Evolutionary conservation across 2,329 filamentous ascomycete species (phyloP).

Genomic region (Colletotrichum sp.): DNA sequence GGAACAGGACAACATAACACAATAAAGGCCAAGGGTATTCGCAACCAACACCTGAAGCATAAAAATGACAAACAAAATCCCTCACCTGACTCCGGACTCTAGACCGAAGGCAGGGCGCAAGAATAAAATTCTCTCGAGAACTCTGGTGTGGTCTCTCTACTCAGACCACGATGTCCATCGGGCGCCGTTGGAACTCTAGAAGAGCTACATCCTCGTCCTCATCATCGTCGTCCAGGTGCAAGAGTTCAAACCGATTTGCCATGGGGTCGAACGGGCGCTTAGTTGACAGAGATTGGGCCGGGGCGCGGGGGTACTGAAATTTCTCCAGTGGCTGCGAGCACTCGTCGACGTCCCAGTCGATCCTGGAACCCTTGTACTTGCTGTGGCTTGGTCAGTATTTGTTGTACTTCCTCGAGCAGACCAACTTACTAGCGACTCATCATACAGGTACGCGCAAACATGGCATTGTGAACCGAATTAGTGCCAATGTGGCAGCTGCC

Average conservation of each 20-base stretch:
- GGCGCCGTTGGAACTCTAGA: constrained; percentile 2
- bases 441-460: constrained; percentile 81
- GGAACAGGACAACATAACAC: neutral
- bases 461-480: constrained; percentile 78
- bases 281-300: constrained; percentile 29
- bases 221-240: constrained; percentile 54
- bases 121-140: neutral
- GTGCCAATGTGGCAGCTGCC: constrained; percentile 72
- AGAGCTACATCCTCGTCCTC: constrained; percentile 30
- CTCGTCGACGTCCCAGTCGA: constrained; percentile 76
- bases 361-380: constrained; percentile 72
- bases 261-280: constrained; percentile 42
- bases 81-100: neutral
- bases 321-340: constrained; percentile 65
- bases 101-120: neutral
- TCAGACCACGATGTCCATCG: constrained; percentile 24
- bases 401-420: neutral
- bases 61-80: neutral
- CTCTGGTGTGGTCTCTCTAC: neutral
- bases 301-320: constrained; percentile 29
- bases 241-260: constrained; percentile 67
- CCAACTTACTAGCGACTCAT: constrained; percentile 60
- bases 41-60: neutral
- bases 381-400: constrained; percentile 44
- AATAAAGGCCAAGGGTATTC: neutral